These are phyloP conservation scores for Tolypocladium pustulatum DNA, from an alignment of 2,329 filamentous ascomycete genomes.

Conservation along the genomic window DNA sequence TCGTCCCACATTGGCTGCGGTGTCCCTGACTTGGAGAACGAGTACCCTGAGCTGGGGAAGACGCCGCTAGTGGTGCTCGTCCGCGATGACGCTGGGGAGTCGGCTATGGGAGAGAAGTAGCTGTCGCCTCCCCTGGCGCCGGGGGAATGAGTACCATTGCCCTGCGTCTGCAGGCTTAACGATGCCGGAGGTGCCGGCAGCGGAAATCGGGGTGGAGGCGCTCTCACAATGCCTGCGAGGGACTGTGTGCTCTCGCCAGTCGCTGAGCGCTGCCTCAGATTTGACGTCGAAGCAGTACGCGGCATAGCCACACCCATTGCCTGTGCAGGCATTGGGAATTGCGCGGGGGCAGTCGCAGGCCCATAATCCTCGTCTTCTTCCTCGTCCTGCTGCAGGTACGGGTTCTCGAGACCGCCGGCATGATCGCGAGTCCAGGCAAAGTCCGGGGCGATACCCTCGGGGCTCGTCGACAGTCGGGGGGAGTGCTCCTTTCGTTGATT, in stretches of 20 bases:
- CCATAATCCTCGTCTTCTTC: slow-evolving; percentile 50
- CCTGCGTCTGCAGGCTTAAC: slow-evolving; percentile 59
- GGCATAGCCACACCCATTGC: slow-evolving; percentile 15
- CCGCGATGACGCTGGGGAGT: slow-evolving; percentile 67
- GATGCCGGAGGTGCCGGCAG: slow-evolving; percentile 44
- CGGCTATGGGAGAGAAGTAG: slow-evolving; percentile 83
- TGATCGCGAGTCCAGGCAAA: slow-evolving; percentile 72
- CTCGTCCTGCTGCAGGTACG: slow-evolving; percentile 58
- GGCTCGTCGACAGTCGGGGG: slow-evolving; percentile 33
- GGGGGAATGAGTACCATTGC: slow-evolving; percentile 43
- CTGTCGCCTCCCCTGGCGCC: slow-evolving; percentile 59
- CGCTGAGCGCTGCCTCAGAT: slow-evolving; percentile 63
- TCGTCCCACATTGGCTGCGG: slow-evolving; percentile 64
- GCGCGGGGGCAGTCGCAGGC: slow-evolving; percentile 23
- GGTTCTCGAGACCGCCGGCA: slow-evolving; percentile 62
- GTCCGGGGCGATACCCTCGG: slow-evolving; percentile 51
- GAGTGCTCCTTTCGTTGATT: slow-evolving; percentile 57
- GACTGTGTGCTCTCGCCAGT: slow-evolving; percentile 61
- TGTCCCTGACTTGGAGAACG: slow-evolving; percentile 62
- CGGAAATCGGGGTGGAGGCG: slow-evolving; percentile 62
- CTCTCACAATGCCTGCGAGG: slow-evolving; percentile 44
- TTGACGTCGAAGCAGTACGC: slow-evolving; percentile 54
- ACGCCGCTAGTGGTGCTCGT: slow-evolving; percentile 67
- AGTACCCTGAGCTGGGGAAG: slow-evolving; percentile 46
- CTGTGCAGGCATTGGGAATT: slow-evolving; percentile 20